Evolutionary conservation across 2,329 filamentous ascomycete species (phyloP), one percentile per base, ranked within the genome.

Genomic region (Parascedosporium putredinis): DNA sequence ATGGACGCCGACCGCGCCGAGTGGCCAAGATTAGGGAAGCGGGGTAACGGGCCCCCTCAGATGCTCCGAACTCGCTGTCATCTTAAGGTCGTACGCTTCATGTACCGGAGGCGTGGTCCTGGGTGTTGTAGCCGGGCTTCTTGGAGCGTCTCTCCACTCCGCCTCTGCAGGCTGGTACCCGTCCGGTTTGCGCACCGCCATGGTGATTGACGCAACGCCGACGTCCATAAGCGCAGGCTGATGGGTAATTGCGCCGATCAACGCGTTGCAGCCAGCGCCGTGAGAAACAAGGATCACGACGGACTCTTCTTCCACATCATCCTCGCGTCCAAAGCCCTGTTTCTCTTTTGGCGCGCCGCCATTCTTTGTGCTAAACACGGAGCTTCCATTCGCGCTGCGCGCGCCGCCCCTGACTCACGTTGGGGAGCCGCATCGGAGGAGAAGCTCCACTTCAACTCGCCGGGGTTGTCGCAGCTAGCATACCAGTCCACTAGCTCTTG

Each of bases 191-290:
- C 82, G 76, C 14, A 83, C 75, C 4, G 91, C 91, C 82, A 96
- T 86, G 1, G 91, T 96, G 45, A 98, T 73, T 3, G 90, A 95
- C 1, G 91, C 87, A 67, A 95, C 86, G 24, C 84, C 84, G 14
- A 97, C 85, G 61, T 97, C 90, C 59, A 95, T 80, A 12, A 98
- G 74, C 0, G 95, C 89, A 0, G 93, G 91, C 59, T 95, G 86
- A 53, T 91, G 86, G 0, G 90, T 94, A 55, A 98, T 78, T 23
- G 89, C 89, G 10, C 91, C 89, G 54, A 98, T 90, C 42, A 98
- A 68, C 2, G 93, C 93, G 67, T 98, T 98, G 67, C 91, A 95
- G 34, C 93, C 93, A 12, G 93, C 93, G 22, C 91, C 91, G 61
- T 98, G 93, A 0, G 93, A 95, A 20, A 98, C 86, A 6, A 98